A percentile compares a stretch with the other conserved stretches of the same genome.
phyloP scores from a whole-genome alignment of 129 eudicot species.

The Lactuca sativa region DNA sequence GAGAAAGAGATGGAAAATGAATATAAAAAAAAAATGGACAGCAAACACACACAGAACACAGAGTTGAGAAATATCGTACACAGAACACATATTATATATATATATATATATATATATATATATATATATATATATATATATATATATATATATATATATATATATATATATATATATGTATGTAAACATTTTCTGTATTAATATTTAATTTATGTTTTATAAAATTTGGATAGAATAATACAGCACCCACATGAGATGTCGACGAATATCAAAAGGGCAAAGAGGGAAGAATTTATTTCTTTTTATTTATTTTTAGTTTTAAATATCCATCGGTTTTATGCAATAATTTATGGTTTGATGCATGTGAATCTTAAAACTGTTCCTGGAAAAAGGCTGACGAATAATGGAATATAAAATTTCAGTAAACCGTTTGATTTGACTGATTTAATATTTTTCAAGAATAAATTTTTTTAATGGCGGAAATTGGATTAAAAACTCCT shows the following conservation, averaged over 20 bases:
- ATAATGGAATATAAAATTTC: conserved; percentile 5
- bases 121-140: too few species aligned
- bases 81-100: not conserved
- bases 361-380: conserved; percentile 19
- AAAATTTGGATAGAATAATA: not conserved
- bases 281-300: not conserved
- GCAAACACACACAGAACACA: conserved; percentile 48
- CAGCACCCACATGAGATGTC: conserved; percentile 29
- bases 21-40: conserved; percentile 38
- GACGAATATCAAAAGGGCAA: conserved; percentile 21
- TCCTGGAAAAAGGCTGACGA: conserved; percentile 10
- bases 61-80: conserved; percentile 12
- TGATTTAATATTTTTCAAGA: not conserved
- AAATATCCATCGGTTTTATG: not conserved
- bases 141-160: too few species aligned
- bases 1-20: conserved; percentile 9
- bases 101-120: too few species aligned
- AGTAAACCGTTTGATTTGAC: not conserved
- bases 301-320: not conserved
- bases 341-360: conserved; percentile 9
- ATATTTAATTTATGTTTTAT: not conserved
- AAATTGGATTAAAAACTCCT: too few species aligned
- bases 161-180: too few species aligned
- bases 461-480: not conserved
- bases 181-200: not conserved